Evolutionary conservation across 164 flowering plant species (phyloP).

Genomic region (Macadamia integrifolia): DNA sequence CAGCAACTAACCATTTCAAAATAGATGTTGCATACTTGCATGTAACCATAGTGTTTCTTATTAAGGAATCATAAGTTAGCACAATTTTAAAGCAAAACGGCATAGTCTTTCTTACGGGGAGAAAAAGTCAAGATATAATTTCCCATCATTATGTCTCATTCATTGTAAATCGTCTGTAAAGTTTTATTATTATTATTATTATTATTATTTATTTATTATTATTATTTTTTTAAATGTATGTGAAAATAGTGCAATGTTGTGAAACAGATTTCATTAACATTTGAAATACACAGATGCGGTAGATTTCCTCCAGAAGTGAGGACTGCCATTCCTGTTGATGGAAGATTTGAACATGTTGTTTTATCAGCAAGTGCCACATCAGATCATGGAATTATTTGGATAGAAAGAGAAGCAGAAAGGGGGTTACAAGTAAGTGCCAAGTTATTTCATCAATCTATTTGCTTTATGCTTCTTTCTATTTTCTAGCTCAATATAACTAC

Average conservation of each 20-base stretch:
- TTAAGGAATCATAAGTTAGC: no score
- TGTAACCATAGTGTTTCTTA: no score
- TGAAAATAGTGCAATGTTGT: not conserved
- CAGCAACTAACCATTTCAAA: not conserved
- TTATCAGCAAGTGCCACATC: constrained; percentile 86
- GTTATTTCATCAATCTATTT: not conserved
- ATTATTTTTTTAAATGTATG: not conserved
- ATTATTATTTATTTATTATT: no score
- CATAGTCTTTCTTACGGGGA: no score
- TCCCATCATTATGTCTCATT: not conserved
- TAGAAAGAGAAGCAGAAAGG: constrained; percentile 75
- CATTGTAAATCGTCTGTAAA: not conserved
- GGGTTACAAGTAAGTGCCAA: constrained; percentile 60
- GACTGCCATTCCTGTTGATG: constrained; percentile 96
- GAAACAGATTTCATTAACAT: constrained; percentile 9
- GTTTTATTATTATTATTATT: not conserved
- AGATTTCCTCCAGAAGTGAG: constrained; percentile 97
- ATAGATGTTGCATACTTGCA: no score
- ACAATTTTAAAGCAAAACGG: no score
- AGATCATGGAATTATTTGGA: constrained; percentile 92
- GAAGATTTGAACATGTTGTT: constrained; percentile 91
- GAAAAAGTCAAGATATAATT: no score
- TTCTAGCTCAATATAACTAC: not conserved
- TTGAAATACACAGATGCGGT: constrained; percentile 62
- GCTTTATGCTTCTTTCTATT: not conserved